phyloP scores from a whole-genome alignment of 139 green algal genomes.

The Chlorella sorokiniana region DNA sequence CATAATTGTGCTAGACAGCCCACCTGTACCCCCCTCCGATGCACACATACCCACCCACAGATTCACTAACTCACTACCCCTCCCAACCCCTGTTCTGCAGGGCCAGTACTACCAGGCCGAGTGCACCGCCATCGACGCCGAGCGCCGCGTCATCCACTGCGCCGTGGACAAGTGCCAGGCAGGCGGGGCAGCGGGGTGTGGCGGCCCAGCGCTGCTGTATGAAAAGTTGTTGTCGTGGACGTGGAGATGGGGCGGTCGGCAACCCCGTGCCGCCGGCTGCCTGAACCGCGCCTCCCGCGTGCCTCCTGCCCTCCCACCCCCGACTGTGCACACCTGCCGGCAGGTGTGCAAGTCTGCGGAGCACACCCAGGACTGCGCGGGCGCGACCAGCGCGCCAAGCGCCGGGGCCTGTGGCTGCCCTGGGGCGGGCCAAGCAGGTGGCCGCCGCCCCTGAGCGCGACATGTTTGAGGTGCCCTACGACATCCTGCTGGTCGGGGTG shows the following conservation, averaged over 20 bases:
- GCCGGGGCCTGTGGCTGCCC: not conserved
- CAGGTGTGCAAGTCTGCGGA: slow-evolving; percentile 41
- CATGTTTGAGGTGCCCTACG: slow-evolving; percentile 67
- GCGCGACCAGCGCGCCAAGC: not conserved
- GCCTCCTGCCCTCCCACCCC: slow-evolving; percentile 67
- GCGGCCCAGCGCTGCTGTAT: not conserved
- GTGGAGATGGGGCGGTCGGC: too few relatives aligned
- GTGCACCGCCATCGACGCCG: slow-evolving; percentile 73
- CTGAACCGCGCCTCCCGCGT: not conserved
- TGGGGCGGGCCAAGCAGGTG: not conserved
- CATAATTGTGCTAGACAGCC: too few relatives aligned
- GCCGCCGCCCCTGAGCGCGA: not conserved
- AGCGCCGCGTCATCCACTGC: slow-evolving; percentile 63
- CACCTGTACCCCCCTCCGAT: too few relatives aligned
- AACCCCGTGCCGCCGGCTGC: too few relatives aligned
- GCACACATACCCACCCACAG: not conserved
- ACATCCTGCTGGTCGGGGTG: slow-evolving; percentile 69
- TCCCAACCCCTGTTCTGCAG: slow-evolving; percentile 13
- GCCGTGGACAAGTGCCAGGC: slow-evolving; percentile 18
- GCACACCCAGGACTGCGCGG: not conserved
- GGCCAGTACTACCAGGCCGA: slow-evolving; percentile 81
- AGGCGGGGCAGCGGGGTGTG: not conserved
- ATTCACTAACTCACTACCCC: not conserved
- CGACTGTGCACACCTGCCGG: too few relatives aligned
- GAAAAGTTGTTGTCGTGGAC: too few relatives aligned